phyloP scores from a whole-genome alignment of 1,139 yeast species.

The Petasospora rhodanensis region DNA sequence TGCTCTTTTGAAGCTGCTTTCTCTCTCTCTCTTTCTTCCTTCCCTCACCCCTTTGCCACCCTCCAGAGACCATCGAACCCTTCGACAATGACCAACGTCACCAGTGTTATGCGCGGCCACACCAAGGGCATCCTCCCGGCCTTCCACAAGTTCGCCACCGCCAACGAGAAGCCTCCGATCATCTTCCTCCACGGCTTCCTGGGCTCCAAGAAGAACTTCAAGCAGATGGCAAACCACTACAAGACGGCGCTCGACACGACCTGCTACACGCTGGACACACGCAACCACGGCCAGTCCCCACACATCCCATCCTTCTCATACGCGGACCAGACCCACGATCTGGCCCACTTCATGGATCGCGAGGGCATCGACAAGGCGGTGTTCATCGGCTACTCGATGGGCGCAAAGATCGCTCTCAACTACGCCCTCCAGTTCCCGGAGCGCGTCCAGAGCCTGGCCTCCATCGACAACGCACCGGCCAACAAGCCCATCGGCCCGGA shows the following conservation, averaged over 20 bases:
- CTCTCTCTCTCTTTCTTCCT: too few relatives aligned
- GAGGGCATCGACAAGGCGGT: slow-evolving; percentile 21
- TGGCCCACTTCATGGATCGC: slow-evolving; percentile 24
- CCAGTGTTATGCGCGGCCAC: too few relatives aligned
- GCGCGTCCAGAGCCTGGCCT: slow-evolving; percentile 32
- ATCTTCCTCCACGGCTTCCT: slow-evolving; percentile 28
- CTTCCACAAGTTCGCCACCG: slow-evolving; percentile 5
- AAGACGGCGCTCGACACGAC: slow-evolving; percentile 2
- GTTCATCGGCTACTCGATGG: slow-evolving; percentile 48
- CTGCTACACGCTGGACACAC: slow-evolving; percentile 39
- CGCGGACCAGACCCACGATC: slow-evolving; percentile 39
- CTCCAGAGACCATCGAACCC: too few relatives aligned
- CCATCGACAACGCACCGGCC: slow-evolving; percentile 43
- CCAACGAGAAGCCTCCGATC: slow-evolving; percentile 8
- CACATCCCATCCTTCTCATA: slow-evolving; percentile 40
- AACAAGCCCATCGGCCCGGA: slow-evolving; percentile 11
- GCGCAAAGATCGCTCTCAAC: slow-evolving; percentile 46
- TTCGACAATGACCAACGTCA: too few relatives aligned
- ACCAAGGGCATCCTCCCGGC: slow-evolving; percentile 6
- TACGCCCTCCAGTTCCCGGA: slow-evolving; percentile 34
- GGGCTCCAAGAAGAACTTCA: slow-evolving; percentile 18
- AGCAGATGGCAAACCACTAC: slow-evolving; percentile 5
- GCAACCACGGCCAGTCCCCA: slow-evolving; percentile 48
- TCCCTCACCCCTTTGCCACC: too few relatives aligned
- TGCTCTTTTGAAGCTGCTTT: too few relatives aligned